phyloP scores from a whole-genome alignment of 2,329 filamentous ascomycete genomes.

The Hymenoscyphus salicellus region DNA sequence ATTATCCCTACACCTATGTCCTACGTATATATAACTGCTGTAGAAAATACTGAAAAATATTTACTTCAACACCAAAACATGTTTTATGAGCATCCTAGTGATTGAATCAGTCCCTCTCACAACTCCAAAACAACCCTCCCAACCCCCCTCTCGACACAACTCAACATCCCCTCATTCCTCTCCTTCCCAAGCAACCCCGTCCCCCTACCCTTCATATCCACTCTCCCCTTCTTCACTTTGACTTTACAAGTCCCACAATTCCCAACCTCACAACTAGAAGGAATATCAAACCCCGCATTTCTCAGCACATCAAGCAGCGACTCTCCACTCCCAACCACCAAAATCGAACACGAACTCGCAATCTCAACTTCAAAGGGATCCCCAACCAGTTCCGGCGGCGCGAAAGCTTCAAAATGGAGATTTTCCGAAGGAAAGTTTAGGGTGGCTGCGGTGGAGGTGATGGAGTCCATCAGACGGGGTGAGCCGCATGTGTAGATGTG shows the following conservation, averaged over 20 bases:
- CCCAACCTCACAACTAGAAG: constrained; percentile 43
- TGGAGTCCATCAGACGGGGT: constrained; percentile 53
- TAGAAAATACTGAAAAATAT: too few relatives aligned
- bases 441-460: constrained; percentile 40
- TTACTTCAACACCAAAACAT: too few relatives aligned
- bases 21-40: too few relatives aligned
- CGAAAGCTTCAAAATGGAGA: constrained; percentile 60
- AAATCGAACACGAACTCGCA: constrained; percentile 38
- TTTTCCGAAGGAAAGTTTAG: constrained; percentile 47
- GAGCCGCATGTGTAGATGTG: constrained; percentile 63
- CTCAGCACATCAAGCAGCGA: constrained; percentile 43
- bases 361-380: constrained; percentile 60
- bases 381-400: constrained; percentile 49
- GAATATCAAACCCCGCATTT: constrained; percentile 41
- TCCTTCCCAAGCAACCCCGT: constrained; percentile 33
- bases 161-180: constrained; percentile 26
- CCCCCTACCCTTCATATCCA: constrained; percentile 40
- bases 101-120: neutral
- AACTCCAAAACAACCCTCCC: constrained; percentile 20
- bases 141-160: constrained; percentile 24
- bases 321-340: constrained; percentile 45
- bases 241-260: constrained; percentile 45
- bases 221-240: constrained; percentile 37
- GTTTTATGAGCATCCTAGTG: too few relatives aligned
- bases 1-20: too few relatives aligned